phyloP scores from a whole-genome alignment of 2,329 filamentous ascomycete species.

The Cladosporium velox region DNA sequence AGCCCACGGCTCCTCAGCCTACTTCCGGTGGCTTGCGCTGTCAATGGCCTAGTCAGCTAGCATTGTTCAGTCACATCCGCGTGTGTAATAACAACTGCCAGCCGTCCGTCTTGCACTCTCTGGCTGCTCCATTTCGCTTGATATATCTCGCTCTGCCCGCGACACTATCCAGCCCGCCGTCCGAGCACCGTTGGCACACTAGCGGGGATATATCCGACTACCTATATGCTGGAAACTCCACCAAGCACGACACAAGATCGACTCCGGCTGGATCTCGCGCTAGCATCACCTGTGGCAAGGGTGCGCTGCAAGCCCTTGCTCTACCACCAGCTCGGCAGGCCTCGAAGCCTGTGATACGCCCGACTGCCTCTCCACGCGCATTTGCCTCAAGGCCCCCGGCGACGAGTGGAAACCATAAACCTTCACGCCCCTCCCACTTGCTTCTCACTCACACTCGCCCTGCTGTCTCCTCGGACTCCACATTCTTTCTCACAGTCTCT shows the following conservation, averaged over 20 bases:
- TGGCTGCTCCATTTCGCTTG: background rate
- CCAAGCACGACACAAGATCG: conserved; percentile 4
- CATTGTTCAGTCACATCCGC: background rate
- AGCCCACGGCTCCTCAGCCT: conserved; percentile 13
- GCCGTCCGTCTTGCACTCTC: background rate
- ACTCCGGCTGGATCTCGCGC: conserved; percentile 16
- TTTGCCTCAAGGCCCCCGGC: conserved; percentile 2
- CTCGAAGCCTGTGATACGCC: conserved; percentile 12
- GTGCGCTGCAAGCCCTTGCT: conserved; percentile 11
- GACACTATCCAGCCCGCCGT: conserved; percentile 10
- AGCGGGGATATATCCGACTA: conserved; percentile 7
- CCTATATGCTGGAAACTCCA: conserved; percentile 8
- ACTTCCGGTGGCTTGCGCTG: conserved; percentile 13
- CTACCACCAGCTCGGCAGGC: conserved; percentile 16
- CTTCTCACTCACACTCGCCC: background rate
- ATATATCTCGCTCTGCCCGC: background rate
- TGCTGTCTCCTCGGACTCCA: background rate
- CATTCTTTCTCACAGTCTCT: background rate
- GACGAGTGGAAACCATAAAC: conserved; percentile 8
- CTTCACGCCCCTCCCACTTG: conserved; percentile 8
- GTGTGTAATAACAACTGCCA: background rate
- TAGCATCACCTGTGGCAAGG: conserved; percentile 18
- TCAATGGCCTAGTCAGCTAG: background rate
- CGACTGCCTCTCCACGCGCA: conserved; percentile 1
- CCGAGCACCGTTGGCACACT: conserved; percentile 6